Base-by-base conservation (phyloP, 345 rosid genomes). In the Conringia planisiliqua region DNA sequence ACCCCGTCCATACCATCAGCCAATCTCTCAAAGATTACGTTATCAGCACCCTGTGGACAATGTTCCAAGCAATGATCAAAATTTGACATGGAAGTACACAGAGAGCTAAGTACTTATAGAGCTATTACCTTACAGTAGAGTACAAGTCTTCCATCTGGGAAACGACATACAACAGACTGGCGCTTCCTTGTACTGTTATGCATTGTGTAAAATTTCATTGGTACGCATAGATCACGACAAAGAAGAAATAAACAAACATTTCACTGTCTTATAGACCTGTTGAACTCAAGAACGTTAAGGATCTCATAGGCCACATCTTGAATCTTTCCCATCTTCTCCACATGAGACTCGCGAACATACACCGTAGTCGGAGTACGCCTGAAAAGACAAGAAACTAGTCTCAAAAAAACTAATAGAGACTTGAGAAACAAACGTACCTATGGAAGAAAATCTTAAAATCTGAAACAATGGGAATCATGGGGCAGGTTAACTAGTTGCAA, bases 151-250 rank as follows among this genome's bases (percentile, higher is more conserved):
- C 99, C 98, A 85, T 92, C 87, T 51, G 98, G 89, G 83, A 86
- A 89, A 72, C 97, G 92, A 66, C 99, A 96, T 76, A 96, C 93
- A 84, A 96, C 96, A 74, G 99, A 96, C 82, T 96, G 99, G 71
- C 99, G 97, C 89, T 92, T 96, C 83, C 99, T 86, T 9, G 96
- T 90, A 85, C 99, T 96, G 84, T 81, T 81, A 67, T 70, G 59
- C 77, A 84, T 54, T 43, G 65, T 43, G 72, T 64, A 43, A 66
- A 54, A 40, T 51, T 29, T 66, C 8, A 66, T 35, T 26, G 5
- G 56, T 66, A 66, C 14, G 63, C 70, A 44, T 42, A 72, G 22
- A 24, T 33, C 77, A 78, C 29, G 52, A 33, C 27, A 50, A 30
- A 42, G 11, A 72, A 70, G 55, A 59, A 51, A 66, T n/a, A 48